phyloP scores from a whole-genome alignment of 805 yeast species.

The Sporopachydermia quercuum region DNA sequence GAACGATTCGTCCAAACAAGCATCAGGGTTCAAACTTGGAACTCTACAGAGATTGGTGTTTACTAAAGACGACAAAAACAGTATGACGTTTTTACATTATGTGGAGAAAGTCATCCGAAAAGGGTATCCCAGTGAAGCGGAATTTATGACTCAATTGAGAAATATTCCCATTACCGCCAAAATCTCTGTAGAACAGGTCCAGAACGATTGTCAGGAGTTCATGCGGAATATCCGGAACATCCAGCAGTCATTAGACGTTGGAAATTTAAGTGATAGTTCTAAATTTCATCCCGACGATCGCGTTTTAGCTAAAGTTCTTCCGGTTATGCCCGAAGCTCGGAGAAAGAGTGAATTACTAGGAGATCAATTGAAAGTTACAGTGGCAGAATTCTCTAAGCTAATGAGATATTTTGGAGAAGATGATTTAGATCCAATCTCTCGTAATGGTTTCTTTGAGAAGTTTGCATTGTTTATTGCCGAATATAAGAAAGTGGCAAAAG shows the following conservation, averaged over 20 bases:
- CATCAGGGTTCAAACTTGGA: constrained; percentile 79
- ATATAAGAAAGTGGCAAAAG: constrained; percentile 65
- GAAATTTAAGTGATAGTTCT: constrained; percentile 69
- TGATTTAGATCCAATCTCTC: constrained; percentile 47
- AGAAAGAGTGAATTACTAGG: constrained; percentile 50
- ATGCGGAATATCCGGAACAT: constrained; percentile 51
- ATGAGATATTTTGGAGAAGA: constrained; percentile 91
- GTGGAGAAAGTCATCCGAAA: constrained; percentile 80
- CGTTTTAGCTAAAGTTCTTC: constrained; percentile 43
- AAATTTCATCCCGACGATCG: constrained; percentile 75
- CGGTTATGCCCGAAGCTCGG: constrained; percentile 62
- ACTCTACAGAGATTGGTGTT: constrained; percentile 84
- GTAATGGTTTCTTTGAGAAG: constrained; percentile 59
- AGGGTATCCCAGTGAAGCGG: constrained; percentile 64
- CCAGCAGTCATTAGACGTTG: constrained; percentile 58
- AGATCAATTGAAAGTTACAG: constrained; percentile 46
- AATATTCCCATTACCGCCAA: constrained; percentile 48
- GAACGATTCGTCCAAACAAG: constrained; percentile 89
- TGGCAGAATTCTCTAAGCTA: constrained; percentile 49
- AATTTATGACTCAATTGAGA: constrained; percentile 59
- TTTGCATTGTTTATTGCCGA: constrained; percentile 69
- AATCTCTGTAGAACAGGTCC: constrained; percentile 69
- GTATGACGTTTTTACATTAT: constrained; percentile 82
- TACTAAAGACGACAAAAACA: constrained; percentile 77
- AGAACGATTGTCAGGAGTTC: constrained; percentile 54